These are phyloP conservation scores for Salix dunnii DNA, from an alignment of 345 rosid genomes.

Conservation along the genomic window DNA sequence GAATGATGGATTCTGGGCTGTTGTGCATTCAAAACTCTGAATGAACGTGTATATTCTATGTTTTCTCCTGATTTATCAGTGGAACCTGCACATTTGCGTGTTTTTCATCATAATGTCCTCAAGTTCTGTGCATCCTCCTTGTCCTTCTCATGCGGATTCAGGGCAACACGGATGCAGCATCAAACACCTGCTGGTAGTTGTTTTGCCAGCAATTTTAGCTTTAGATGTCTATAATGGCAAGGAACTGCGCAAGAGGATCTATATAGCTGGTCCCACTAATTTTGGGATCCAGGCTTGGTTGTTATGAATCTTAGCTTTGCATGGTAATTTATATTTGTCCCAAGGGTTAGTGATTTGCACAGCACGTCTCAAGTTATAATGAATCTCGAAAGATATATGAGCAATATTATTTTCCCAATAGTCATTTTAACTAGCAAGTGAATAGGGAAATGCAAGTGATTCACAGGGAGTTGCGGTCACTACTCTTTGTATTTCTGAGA, in stretches of 20 bases:
- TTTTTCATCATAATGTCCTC: not conserved
- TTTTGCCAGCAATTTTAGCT: not conserved
- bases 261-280: not conserved
- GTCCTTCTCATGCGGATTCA: conserved; percentile 43
- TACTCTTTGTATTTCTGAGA: too few relatives aligned
- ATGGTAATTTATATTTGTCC: not conserved
- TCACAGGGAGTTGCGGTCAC: too few relatives aligned
- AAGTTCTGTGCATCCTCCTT: not conserved
- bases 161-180: not conserved
- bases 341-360: too few relatives aligned
- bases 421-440: too few relatives aligned
- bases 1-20: not conserved
- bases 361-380: too few relatives aligned
- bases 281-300: not conserved
- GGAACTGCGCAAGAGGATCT: not conserved
- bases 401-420: too few relatives aligned
- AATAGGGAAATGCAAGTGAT: too few relatives aligned
- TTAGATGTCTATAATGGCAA: not conserved
- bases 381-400: too few relatives aligned
- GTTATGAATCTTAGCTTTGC: not conserved
- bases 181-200: not conserved
- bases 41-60: not conserved
- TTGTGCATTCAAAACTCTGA: not conserved
- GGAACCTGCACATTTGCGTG: not conserved
- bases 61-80: not conserved